Base-by-base conservation (phyloP, 2,329 filamentous ascomycete genomes). In the Zasmidium cellare region DNA sequence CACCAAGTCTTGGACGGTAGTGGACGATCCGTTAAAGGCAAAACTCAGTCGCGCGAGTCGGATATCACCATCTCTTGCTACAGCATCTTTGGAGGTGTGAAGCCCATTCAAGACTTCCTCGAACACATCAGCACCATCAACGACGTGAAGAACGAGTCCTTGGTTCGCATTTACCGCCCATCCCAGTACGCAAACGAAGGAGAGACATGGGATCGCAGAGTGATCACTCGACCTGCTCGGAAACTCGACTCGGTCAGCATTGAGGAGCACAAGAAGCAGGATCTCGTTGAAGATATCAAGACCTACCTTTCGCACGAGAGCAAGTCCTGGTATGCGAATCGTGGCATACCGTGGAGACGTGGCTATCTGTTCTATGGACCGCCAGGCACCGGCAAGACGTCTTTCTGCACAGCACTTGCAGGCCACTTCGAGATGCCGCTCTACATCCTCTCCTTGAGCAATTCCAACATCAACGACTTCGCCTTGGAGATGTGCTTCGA, bases 401-500 rank as follows among this genome's bases (percentile, higher is more conserved):
- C 97, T 28, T 97, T 93, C 76, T 92, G 93, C 46, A 86, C 92
- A 82, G 93, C 93, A 23, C 92, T 97, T 31, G 93, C 94, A 71
- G 97, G 97, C 80, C 82, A 94, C 79, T 97, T 92, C 65, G 92
- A 96, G 71, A 92, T 94, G 25, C 96, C 92, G 20, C 96, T 97
- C 74, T 97, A 97, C 75, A 86, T 93, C 73, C 92, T 97, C 71
- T 97, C 97, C 74, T 92, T 94, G 65, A 94, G 90, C 69, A 92
- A 97, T 75, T 79, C 97, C 69, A 92, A 96, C 3, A 92, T 97
- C 77, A 97, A 97, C 73, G 94, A 94, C 9, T 85, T 92, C 69
- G 97, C 96, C 91, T 92, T 99, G 20, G 87, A 92, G 69, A 92
- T 96, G 78, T 84, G 97, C 2, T 97, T 99, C 74, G 93, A 97